Evolutionary conservation across 2,329 filamentous ascomycete genomes (phyloP), one percentile per base, ranked within the genome.

Genomic region (Mycosphaerelloides madeirae): DNA sequence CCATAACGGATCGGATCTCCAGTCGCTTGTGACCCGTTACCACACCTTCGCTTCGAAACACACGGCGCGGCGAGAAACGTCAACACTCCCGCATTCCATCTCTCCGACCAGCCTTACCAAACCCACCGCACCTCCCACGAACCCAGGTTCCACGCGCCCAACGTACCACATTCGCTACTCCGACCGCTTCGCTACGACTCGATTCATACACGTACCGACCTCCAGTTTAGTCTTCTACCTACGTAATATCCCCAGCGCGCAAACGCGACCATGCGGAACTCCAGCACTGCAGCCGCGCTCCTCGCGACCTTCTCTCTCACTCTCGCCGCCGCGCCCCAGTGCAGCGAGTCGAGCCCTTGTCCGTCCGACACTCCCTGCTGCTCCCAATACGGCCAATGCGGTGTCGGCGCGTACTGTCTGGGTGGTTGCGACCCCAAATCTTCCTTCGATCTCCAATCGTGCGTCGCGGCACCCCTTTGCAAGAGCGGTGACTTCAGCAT

Each of bases 401-500:
- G 91, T 71, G 81, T 89, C 44, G 93, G 93, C 60, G 93, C 90
- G 44, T 97, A 86, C 77, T 98, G 93, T 63, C 80, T 98, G 15
- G 93, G 93, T 59, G 93, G 93, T 52, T 98, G 93, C 73, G 91
- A 97, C 65, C 87, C 89, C 25, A 79, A 82, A 63, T 84, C 83
- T 70, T 97, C 91, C 37, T 85, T 83, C 72, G 79, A 79, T 11
- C 77, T 96, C 57, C 81, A 94, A 55, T 83, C 91, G 2, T 98
- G 93, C 68, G 81, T 87, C 6, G 87, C 93, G 13, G 84, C 78
- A 45, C 91, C 93, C 5, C 77, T 87, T 22, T 98, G 93, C 75
- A 64, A 87, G 73, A 80, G 77, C 66, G 78, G 79, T 60, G 81
- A 77, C 40, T 87, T 87, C 74, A 79, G 77, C 44, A 87, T 95